Percentiles rank a stretch among this genome's conserved stretches.
Evolutionary conservation across 129 eudicot species (phyloP).

Genomic region (Rutidosis leptorrhynchoides): DNA sequence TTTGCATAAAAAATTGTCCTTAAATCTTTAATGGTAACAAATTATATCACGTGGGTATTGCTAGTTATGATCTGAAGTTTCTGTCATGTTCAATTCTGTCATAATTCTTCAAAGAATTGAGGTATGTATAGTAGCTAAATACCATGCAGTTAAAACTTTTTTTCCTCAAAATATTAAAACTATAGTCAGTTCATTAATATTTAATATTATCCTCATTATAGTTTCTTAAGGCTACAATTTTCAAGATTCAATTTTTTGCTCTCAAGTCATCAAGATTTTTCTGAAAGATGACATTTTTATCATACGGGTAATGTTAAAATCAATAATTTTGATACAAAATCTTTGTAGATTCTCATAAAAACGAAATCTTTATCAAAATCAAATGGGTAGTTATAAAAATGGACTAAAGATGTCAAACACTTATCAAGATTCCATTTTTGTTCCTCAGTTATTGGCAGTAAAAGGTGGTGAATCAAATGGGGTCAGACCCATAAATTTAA

Average conservation of each 20-base stretch:
- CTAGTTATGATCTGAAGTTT: neutral
- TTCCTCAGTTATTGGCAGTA: constrained; percentile 50
- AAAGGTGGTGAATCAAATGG: constrained; percentile 61
- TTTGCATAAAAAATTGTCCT: neutral
- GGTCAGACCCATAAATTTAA: constrained; percentile 60
- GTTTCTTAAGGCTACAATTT: neutral
- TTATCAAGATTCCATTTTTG: constrained; percentile 33
- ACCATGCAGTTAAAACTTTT: too few species aligned
- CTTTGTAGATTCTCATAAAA: neutral
- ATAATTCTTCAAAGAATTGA: constrained; percentile 5
- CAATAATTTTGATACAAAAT: neutral
- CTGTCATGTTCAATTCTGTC: neutral
- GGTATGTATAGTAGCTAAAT: too few species aligned
- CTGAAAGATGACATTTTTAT: neutral
- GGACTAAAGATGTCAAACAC: constrained; percentile 6
- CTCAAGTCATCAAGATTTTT: neutral
- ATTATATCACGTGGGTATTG: constrained; percentile 21
- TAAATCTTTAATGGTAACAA: neutral
- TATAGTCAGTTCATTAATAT: too few species aligned
- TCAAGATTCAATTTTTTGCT: neutral
- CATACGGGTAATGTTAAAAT: constrained; percentile 16
- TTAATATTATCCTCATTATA: neutral
- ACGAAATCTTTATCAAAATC: constrained; percentile 4
- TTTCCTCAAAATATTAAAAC: too few species aligned
- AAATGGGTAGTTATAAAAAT: too few species aligned